A percentile compares a stretch with the other conserved stretches of the same genome.
These are phyloP conservation scores for Nemophila menziesii DNA, from an alignment of 257 asterid species.

Conservation along the genomic window DNA sequence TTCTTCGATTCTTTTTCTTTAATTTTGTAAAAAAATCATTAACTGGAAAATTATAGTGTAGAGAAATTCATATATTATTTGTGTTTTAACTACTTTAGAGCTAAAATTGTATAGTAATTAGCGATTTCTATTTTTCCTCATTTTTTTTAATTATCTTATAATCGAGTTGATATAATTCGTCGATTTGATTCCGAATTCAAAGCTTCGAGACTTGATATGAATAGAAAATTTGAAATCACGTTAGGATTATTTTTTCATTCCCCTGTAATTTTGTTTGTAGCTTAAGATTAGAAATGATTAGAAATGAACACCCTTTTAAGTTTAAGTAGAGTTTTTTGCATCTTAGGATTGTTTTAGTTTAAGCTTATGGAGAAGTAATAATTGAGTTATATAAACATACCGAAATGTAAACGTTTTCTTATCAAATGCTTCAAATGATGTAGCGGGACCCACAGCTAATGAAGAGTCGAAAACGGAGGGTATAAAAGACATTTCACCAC, in stretches of 20 bases:
- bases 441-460: slow-evolving; percentile 19
- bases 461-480: slow-evolving; percentile 33
- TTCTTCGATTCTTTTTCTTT: neutral
- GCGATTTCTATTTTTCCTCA: no score
- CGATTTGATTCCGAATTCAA: neutral
- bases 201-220: neutral
- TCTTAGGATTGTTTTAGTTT: neutral
- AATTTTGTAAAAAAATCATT: neutral
- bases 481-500: slow-evolving; percentile 45
- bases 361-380: neutral
- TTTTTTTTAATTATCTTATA: no score
- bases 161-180: no score
- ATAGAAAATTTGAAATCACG: no score
- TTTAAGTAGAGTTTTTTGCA: neutral
- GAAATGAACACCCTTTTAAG: neutral
- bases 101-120: neutral
- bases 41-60: neutral
- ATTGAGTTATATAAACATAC: neutral
- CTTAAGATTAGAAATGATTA: no score
- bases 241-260: neutral
- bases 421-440: slow-evolving; percentile 36
- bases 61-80: no score
- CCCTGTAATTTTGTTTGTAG: neutral
- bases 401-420: neutral
- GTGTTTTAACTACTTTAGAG: neutral